Conservation (phyloP, 257 asterid genomes). For the Echium plantagineum region DNA sequence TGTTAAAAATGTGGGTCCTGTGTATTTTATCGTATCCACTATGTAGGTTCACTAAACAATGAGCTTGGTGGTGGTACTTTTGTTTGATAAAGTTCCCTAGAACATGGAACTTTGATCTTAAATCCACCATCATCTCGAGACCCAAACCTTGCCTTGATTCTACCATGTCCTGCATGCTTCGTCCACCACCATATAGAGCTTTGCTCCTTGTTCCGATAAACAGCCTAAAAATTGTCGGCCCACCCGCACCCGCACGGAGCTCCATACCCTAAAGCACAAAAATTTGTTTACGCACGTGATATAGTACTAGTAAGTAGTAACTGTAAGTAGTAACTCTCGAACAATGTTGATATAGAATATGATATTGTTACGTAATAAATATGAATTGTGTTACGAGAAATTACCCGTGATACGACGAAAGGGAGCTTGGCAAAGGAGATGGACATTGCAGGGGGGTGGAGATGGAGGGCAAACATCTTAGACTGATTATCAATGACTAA, state of each 20-base stretch:
- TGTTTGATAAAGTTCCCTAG: constrained; percentile 44
- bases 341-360: too few relatives aligned
- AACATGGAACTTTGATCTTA: constrained; percentile 44
- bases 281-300: too few relatives aligned
- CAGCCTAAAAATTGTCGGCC: constrained; percentile 24
- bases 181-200: constrained; percentile 77
- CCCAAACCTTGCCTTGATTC: constrained; percentile 52
- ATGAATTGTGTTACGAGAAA: too few relatives aligned
- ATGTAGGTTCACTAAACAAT: constrained; percentile 31
- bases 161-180: constrained; percentile 61
- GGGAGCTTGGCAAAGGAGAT: constrained; percentile 44
- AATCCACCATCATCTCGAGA: constrained; percentile 24
- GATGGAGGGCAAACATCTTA: constrained; percentile 52
- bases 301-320: too few relatives aligned
- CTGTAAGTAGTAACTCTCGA: too few relatives aligned
- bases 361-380: too few relatives aligned
- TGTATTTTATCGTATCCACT: constrained; percentile 35
- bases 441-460: constrained; percentile 37
- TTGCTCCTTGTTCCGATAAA: constrained; percentile 45
- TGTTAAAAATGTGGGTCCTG: constrained; percentile 40
- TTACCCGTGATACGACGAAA: constrained; percentile 46
- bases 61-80: constrained; percentile 38
- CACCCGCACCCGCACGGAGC: constrained; percentile 30
- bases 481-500: constrained; percentile 52
- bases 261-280: constrained; percentile 25